Evolutionary conservation across 495 filamentous ascomycete genomes (phyloP), one percentile per base, ranked within the genome.

Genomic region (Astrocystis sublimbata): DNA sequence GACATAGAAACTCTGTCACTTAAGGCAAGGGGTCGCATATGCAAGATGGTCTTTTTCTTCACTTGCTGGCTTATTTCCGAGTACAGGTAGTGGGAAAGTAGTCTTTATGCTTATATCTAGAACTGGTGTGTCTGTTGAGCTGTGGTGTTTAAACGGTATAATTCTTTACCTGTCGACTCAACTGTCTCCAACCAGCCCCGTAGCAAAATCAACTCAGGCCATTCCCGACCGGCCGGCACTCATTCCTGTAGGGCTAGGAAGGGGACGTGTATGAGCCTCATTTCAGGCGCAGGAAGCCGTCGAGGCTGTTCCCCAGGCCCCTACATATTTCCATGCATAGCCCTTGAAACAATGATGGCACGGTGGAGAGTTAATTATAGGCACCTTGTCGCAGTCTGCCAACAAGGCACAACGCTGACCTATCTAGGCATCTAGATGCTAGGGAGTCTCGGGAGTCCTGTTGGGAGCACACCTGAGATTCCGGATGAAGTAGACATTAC

Each of bases 221-320:
- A 54, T 24, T 19, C 21, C 28, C 51, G 26, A 40, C 33, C 15
- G 13, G 51, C 10, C 21, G 36, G 23, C 42, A 30, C 5, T 8
- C 21, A 33, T 33, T 51, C 6, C 47, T 40, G 23, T 56, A 56
- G 52, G 52, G 52, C 52, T 56, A n/a, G n/a, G n/a, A n/a, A n/a
- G n/a, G n/a, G n/a, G n/a, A n/a, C n/a, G n/a, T n/a, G 52, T 23
- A 56, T 42, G 36, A 31, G 8, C 17, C 50, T 56, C 13, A 10
- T 30, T 17, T 30, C 46, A 49, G 8, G 5, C 26, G 46, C 43
- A 47, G 43, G 43, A 6, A 13, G 23, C 43, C n/a, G 23, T 4
- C n/a, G n/a, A n/a, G n/a, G n/a, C n/a, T n/a, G n/a, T n/a, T n/a
- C n/a, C n/a, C n/a, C n/a, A n/a, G n/a, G n/a, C n/a, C n/a, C n/a